These are phyloP conservation scores for Annulohypoxylon truncatum DNA, from an alignment of 2,329 filamentous ascomycete species.

Conservation along the genomic window DNA sequence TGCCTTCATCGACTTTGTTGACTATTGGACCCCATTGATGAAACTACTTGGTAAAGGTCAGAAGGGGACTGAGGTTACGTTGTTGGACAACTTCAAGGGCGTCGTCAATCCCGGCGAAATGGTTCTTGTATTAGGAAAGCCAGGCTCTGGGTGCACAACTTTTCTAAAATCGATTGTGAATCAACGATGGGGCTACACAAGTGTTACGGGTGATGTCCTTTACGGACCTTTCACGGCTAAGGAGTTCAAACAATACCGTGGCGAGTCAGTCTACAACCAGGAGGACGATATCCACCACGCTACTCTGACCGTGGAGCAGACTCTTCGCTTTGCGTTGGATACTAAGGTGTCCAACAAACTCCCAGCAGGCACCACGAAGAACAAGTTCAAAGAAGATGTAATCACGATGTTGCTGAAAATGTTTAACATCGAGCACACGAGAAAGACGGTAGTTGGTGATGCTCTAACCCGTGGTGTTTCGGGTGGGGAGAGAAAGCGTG, in stretches of 20 bases:
- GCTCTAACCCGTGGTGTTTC: conserved; percentile 83
- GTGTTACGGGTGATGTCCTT: conserved; percentile 73
- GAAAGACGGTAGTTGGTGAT: conserved; percentile 86
- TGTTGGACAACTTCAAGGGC: conserved; percentile 78
- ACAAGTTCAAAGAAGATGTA: conserved; percentile 81
- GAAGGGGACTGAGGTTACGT: conserved; percentile 77
- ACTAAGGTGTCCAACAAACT: conserved; percentile 86
- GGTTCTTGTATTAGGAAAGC: conserved; percentile 83
- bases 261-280: conserved; percentile 87
- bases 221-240: conserved; percentile 80
- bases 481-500: conserved; percentile 82
- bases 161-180: conserved; percentile 77
- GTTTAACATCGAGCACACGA: conserved; percentile 94
- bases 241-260: conserved; percentile 80
- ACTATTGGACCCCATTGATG: conserved; percentile 74
- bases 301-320: conserved; percentile 88
- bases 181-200: conserved; percentile 68
- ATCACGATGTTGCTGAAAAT: conserved; percentile 82
- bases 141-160: conserved; percentile 77
- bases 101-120: conserved; percentile 86
- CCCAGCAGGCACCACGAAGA: conserved; percentile 76
- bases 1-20: conserved; percentile 80
- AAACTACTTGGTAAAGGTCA: conserved; percentile 72
- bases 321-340: conserved; percentile 84
- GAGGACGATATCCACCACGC: conserved; percentile 89